These are phyloP conservation scores for Bruguiera hainesii DNA, from an alignment of 441 rosid genomes.

Conservation along the genomic window DNA sequence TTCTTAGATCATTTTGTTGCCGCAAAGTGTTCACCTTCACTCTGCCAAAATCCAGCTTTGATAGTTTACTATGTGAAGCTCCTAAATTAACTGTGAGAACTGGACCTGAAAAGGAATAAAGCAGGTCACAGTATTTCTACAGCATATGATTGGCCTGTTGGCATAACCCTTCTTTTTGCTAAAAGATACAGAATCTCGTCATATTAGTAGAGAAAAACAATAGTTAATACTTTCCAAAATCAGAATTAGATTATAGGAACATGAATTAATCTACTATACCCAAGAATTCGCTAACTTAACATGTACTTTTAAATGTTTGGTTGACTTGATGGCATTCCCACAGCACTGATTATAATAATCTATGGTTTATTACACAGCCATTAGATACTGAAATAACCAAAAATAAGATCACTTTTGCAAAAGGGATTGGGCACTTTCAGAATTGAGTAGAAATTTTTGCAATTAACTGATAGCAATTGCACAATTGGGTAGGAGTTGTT, in stretches of 20 bases:
- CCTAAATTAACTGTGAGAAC: constrained; percentile 63
- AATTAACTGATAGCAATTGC: no score
- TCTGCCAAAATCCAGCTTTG: constrained; percentile 31
- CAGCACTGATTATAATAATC: neutral
- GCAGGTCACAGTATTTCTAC: neutral
- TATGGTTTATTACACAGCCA: neutral
- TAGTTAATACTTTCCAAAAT: no score
- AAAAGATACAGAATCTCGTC: no score
- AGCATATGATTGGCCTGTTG: no score
- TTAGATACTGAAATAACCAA: neutral
- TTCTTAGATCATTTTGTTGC: constrained; percentile 26
- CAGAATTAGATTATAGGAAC: neutral
- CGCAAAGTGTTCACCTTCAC: constrained; percentile 32
- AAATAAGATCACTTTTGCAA: neutral
- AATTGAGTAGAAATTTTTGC: no score
- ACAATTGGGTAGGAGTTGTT: no score
- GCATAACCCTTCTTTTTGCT: no score
- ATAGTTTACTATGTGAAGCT: constrained; percentile 42
- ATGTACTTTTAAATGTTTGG: neutral
- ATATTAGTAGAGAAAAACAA: no score
- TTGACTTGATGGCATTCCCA: neutral
- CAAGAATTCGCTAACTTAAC: neutral
- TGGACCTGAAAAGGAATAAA: constrained; percentile 6
- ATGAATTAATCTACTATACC: neutral
- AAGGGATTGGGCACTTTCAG: neutral